These are phyloP conservation scores for Dactylella cylindrospora DNA, from an alignment of 2,329 filamentous ascomycete species.

Conservation along the genomic window DNA sequence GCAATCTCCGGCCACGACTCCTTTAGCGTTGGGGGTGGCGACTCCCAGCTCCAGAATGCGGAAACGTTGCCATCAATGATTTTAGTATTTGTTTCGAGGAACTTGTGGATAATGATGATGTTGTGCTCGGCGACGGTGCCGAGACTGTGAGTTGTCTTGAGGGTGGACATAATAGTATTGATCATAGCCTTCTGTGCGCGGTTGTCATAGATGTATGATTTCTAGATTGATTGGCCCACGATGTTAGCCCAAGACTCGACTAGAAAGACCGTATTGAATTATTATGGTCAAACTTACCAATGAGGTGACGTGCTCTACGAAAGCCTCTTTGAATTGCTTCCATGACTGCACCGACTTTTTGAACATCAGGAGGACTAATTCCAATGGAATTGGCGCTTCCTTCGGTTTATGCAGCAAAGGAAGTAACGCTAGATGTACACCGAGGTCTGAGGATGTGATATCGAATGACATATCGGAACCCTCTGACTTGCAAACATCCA, in stretches of 20 bases:
- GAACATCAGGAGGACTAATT: constrained; percentile 29
- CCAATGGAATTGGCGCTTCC: constrained; percentile 24
- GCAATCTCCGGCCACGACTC: constrained; percentile 23
- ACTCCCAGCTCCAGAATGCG: constrained; percentile 35
- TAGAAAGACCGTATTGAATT: background rate
- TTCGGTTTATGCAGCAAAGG: constrained; percentile 32
- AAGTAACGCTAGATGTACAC: constrained; percentile 25
- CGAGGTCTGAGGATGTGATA: constrained; percentile 35
- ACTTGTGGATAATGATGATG: constrained; percentile 24
- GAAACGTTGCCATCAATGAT: constrained; percentile 37
- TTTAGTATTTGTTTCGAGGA: constrained; percentile 14
- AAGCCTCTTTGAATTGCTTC: constrained; percentile 27
- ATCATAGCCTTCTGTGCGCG: constrained; percentile 43
- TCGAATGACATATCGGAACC: constrained; percentile 34
- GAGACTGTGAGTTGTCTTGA: constrained; percentile 31
- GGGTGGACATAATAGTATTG: constrained; percentile 36
- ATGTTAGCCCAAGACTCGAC: constrained; percentile 2
- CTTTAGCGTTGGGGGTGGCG: constrained; percentile 11
- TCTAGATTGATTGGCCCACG: background rate
- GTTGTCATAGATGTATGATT: constrained; percentile 44
- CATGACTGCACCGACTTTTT: constrained; percentile 29
- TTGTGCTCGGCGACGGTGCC: constrained; percentile 34
- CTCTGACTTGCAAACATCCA: constrained; percentile 34
- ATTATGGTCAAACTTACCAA: constrained; percentile 11
- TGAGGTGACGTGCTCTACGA: constrained; percentile 25